These are phyloP conservation scores for Zarea fungicola DNA, from an alignment of 2,329 filamentous ascomycete species.

Conservation along the genomic window DNA sequence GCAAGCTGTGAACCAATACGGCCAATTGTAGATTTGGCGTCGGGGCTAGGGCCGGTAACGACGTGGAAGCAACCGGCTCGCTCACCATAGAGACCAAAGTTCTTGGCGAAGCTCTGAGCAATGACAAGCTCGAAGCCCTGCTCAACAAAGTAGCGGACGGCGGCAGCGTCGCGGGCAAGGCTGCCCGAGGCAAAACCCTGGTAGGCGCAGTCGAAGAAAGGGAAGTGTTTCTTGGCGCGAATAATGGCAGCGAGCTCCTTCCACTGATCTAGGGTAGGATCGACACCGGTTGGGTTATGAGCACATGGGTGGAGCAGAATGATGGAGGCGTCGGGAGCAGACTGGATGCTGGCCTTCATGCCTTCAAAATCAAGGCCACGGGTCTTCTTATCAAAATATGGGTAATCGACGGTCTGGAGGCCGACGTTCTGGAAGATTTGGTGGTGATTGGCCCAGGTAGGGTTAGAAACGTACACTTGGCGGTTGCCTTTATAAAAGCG, in stretches of 20 bases:
- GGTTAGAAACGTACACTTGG: constrained; percentile 84
- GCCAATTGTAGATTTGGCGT: constrained; percentile 54
- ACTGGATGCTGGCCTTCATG: constrained; percentile 67
- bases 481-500: constrained; percentile 78
- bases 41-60: constrained; percentile 66
- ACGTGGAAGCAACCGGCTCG: constrained; percentile 95
- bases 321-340: constrained; percentile 73
- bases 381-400: constrained; percentile 86
- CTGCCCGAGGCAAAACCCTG: constrained; percentile 96
- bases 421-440: constrained; percentile 95
- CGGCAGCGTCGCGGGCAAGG: constrained; percentile 76
- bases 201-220: constrained; percentile 98
- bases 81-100: constrained; percentile 95
- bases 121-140: constrained; percentile 86
- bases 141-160: constrained; percentile 90
- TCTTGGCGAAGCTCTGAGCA: constrained; percentile 95
- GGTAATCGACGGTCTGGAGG: constrained; percentile 74
- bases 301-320: constrained; percentile 93
- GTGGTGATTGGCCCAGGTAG: constrained; percentile 98
- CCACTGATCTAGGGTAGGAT: constrained; percentile 93
- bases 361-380: constrained; percentile 89
- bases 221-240: constrained; percentile 76
- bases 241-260: constrained; percentile 78
- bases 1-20: constrained; percentile 83
- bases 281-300: constrained; percentile 96